Percentiles rank a stretch among this genome's conserved stretches.
These are phyloP conservation scores for Tolypocladium nubicola DNA, from an alignment of 2,329 filamentous ascomycete genomes.

Conservation along the genomic window DNA sequence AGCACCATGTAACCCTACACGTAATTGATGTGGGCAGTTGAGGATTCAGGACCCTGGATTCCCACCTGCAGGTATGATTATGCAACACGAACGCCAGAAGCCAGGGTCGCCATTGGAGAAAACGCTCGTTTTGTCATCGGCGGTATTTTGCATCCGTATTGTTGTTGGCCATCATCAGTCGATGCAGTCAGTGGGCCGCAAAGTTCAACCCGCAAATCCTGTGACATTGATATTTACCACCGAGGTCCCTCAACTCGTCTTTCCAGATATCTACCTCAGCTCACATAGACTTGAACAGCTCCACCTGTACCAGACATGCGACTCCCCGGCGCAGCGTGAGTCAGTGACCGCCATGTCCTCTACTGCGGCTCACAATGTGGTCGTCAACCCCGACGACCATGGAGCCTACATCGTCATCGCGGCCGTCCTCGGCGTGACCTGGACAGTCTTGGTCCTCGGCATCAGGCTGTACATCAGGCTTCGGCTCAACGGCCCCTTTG, in stretches of 20 bases:
- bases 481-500: slow-evolving; percentile 6
- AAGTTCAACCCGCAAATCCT: neutral
- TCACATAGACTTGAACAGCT: neutral
- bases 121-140: neutral
- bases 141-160: neutral
- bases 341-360: neutral
- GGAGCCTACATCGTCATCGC: slow-evolving; percentile 8
- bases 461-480: slow-evolving; percentile 8
- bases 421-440: slow-evolving; percentile 6
- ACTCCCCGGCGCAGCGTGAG: neutral
- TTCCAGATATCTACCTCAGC: neutral
- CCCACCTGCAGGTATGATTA: neutral
- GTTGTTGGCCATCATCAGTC: neutral
- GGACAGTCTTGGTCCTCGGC: slow-evolving; percentile 7
- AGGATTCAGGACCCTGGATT: neutral
- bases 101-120: neutral
- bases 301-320: neutral
- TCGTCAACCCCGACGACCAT: slow-evolving; percentile 5
- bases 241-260: neutral
- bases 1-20: neutral
- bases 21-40: neutral
- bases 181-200: neutral
- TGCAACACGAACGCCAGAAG: neutral
- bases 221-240: neutral
- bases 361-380: neutral